A percentile compares a stretch with the other conserved stretches of the same genome.
Conservation (phyloP, 352 stramenopile genomes). For the Phytophthora uliginosa region DNA sequence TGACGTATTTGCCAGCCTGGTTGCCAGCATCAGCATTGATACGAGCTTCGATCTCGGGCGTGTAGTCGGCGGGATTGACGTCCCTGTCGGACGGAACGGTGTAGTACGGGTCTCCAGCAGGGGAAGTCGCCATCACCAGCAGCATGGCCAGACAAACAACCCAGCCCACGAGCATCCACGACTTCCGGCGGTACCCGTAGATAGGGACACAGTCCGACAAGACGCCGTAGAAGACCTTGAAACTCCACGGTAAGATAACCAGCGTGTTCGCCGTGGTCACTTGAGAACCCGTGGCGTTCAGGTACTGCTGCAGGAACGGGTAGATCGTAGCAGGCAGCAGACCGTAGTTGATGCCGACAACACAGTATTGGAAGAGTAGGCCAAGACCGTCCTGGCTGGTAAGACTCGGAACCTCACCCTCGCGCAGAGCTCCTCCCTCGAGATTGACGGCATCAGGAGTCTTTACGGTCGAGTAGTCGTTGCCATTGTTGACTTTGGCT, state of each 20-base stretch:
- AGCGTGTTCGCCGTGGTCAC: slow-evolving; percentile 45
- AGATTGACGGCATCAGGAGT: slow-evolving; percentile 28
- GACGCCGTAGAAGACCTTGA: slow-evolving; percentile 62
- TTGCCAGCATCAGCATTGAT: slow-evolving; percentile 34
- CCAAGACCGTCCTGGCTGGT: slow-evolving; percentile 46
- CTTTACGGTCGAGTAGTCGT: slow-evolving; percentile 29
- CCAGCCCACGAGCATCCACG: slow-evolving; percentile 56
- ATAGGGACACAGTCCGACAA: slow-evolving; percentile 78
- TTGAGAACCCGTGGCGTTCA: slow-evolving; percentile 42
- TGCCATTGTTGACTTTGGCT: slow-evolving; percentile 21
- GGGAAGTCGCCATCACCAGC: slow-evolving; percentile 36
- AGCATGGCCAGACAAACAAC: slow-evolving; percentile 43
- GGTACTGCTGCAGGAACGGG: slow-evolving; percentile 59
- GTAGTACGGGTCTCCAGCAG: slow-evolving; percentile 50
- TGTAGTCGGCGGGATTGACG: slow-evolving; percentile 20
- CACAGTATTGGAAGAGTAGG: slow-evolving; percentile 54
- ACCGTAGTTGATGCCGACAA: slow-evolving; percentile 47
- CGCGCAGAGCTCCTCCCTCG: slow-evolving; percentile 45
- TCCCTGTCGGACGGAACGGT: slow-evolving; percentile 27
- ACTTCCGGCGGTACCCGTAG: slow-evolving; percentile 32
- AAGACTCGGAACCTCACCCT: slow-evolving; percentile 38
- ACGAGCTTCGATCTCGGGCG: slow-evolving; percentile 23
- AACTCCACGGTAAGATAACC: slow-evolving; percentile 70
- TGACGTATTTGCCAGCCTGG: slow-evolving; percentile 43
- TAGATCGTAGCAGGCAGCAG: slow-evolving; percentile 48